Conservation (phyloP, 306 rosid genomes). For the Quercus berberidifolia region DNA sequence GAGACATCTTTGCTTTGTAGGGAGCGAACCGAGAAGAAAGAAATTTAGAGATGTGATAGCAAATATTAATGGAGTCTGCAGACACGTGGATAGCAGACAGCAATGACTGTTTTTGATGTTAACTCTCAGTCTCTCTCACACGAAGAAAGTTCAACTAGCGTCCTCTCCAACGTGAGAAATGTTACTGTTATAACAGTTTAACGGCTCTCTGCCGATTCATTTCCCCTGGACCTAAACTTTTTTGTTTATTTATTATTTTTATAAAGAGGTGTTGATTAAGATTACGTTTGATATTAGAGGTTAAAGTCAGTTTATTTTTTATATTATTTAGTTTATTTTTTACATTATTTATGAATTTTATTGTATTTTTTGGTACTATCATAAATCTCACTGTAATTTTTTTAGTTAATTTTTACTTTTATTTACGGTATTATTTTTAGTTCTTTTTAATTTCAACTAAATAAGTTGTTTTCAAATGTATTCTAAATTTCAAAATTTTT, state of each 20-base stretch:
- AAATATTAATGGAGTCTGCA: no score
- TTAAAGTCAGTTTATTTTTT: no score
- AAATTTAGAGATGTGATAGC: background rate
- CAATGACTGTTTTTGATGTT: background rate
- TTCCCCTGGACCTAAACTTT: no score
- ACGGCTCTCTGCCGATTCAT: no score
- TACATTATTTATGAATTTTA: accelerated
- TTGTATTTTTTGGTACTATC: accelerated
- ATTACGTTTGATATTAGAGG: accelerated
- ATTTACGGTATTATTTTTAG: accelerated
- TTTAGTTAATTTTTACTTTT: no score
- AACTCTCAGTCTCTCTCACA: background rate
- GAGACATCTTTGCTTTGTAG: background rate
- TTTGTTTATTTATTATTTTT: no score
- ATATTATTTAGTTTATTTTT: no score
- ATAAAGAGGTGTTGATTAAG: no score
- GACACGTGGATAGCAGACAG: background rate
- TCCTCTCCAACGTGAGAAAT: background rate
- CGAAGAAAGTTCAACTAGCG: no score
- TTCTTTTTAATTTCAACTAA: accelerated
- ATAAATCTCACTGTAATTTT: accelerated
- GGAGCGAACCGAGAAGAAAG: background rate
- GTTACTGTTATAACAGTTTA: background rate
- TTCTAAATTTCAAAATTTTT: no score
- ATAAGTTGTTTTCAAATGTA: no score